phyloP scores from a whole-genome alignment of 192 early-diverging fungal species.

The Pilobolus umbonatus region DNA sequence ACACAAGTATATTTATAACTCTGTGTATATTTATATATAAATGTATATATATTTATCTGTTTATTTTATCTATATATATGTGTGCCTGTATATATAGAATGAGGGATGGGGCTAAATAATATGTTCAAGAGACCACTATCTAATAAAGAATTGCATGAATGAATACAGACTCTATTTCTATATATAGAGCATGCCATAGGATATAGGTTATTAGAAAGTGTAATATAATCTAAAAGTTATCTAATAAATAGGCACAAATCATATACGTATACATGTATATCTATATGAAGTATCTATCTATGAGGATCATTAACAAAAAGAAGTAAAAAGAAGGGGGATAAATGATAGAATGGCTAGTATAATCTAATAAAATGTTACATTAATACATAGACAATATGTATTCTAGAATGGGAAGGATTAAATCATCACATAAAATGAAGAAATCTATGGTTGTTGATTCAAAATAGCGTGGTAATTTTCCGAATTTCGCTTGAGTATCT shows the following conservation, averaged over 20 bases:
- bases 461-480: conserved; percentile 75
- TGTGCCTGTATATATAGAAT: conserved; percentile 5
- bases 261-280: no score
- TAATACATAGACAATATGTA: no score
- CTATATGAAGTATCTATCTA: no score
- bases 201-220: no score
- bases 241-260: no score
- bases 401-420: background rate
- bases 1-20: background rate
- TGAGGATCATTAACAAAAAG: background rate
- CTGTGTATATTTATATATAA: background rate
- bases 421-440: background rate
- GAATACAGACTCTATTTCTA: no score
- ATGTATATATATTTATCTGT: no score
- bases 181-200: no score
- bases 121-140: no score
- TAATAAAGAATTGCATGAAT: no score
- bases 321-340: background rate
- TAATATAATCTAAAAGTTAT: no score
- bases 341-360: background rate
- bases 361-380: background rate
- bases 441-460: conserved; percentile 17
- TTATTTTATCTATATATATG: conserved; percentile 4
- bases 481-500: conserved; percentile 94
- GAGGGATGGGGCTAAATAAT: no score